Evolutionary conservation across 164 flowering plant species (phyloP), one percentile per base, ranked within the genome.

Genomic region (Liquidambar formosana): DNA sequence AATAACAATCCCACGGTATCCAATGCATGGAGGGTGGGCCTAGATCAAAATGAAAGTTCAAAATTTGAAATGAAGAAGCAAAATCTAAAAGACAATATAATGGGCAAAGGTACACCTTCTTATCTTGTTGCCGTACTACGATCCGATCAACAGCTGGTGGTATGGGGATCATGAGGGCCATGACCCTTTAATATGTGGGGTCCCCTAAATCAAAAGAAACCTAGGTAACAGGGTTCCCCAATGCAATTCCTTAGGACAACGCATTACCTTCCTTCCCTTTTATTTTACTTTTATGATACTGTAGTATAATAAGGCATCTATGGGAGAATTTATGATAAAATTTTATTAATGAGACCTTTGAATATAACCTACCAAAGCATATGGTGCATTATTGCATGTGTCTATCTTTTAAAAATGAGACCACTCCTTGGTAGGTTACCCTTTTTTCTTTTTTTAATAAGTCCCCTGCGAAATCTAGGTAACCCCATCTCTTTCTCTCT

Each of bases 161-260:
- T n/a, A n/a, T 65, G 60, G 26, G 16, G 69, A 71, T 71, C 70
- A 49, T 41, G 61, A 48, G 65, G 75, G 63, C 48, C 53, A 9
- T 54, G 27, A 54, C 58, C 26, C 58, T 22, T 54, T 11, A 46
- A 11, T 46, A 11, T 12, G 13, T 46, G 49, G 49, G 13, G 3
- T 13, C 13, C 49, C 10, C 1, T 46, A 46, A 15, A 46, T 46
- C 49, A 11, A 12, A 46, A 46, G 49, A 46, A 46, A 46, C 49
- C 49, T 46, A 46, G 49, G 49, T 9, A 12, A 46, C 49, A 46
- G 12, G n/a, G n/a, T n/a, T n/a, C n/a, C n/a, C n/a, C n/a, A n/a
- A n/a, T n/a, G n/a, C n/a, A n/a, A n/a, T n/a, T n/a, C n/a, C n/a
- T n/a, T n/a, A n/a, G n/a, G n/a, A n/a, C n/a, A n/a, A n/a, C n/a